Evolutionary conservation across 164 flowering plant species (phyloP), one percentile per base, ranked within the genome.

Genomic region (Taxillus chinensis): DNA sequence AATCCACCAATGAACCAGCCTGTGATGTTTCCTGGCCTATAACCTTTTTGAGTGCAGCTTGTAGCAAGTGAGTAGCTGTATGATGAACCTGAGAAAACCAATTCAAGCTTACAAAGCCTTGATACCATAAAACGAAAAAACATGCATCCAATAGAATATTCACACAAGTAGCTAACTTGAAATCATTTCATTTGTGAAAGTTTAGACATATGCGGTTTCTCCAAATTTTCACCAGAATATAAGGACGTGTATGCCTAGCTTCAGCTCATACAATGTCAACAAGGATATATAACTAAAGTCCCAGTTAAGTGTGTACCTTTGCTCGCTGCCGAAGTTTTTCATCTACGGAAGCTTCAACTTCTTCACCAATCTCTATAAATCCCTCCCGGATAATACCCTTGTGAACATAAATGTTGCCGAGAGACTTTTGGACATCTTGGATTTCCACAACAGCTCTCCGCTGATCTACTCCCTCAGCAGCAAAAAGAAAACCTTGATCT

Each of bases 1-100:
- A 92, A 52, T 83, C 90, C 60, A 92, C 98, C 78, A 92, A 65
- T 2, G 98, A 90, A 70, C 98, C 98, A 64, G 96, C 98, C 82
- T 92, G 98, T 63, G 98, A 84, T 70, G 95, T 90, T 79, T 90
- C 96, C 61, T 79, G 75, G 55, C 93, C 95, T 66, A 86, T 69
- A 50, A 86, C 87, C 63, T 72, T 78, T 77, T 90, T 92, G 17
- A 92, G 89, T 49, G 96, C 98, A 65, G 98, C 75, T 81, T 92
- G 98, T 53, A 92, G 79, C 74, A 92, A 74, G 84, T 92, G 98
- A 12, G 98, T 92, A 63, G 98, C 98, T 60, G 96, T 88, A 65
- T 92, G 98, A 77, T 92, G 96, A 75, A 88, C 96, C 98, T 92
- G 81, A 42, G 68, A 63, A 42, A 39, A 17, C 7, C 38, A 60